Evolutionary conservation across 2,329 filamentous ascomycete species (phyloP).

Genomic region (Ampelomyces quisqualis): DNA sequence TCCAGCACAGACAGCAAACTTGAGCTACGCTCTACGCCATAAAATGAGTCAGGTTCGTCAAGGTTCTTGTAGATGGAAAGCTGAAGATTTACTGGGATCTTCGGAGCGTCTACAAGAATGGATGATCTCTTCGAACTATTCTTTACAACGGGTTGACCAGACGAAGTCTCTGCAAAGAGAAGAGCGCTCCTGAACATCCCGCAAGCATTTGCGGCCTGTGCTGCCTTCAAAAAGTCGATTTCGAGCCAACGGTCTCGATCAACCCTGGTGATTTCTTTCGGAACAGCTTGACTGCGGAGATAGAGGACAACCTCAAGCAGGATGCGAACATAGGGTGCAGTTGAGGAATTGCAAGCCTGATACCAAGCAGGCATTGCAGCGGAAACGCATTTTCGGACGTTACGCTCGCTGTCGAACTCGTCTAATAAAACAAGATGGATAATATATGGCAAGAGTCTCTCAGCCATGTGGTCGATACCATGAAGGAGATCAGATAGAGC

Average conservation of each 20-base stretch:
- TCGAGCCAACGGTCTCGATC: conserved; percentile 85
- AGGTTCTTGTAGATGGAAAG: conserved; percentile 86
- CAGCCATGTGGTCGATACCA: conserved; percentile 68
- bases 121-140: conserved; percentile 64
- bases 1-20: conserved; percentile 76
- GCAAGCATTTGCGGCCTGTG: conserved; percentile 71
- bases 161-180: conserved; percentile 74
- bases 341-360: conserved; percentile 43
- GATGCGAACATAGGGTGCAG: conserved; percentile 67
- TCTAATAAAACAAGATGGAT: conserved; percentile 76
- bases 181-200: conserved; percentile 86
- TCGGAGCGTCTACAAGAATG: conserved; percentile 51
- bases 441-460: conserved; percentile 76
- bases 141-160: conserved; percentile 52
- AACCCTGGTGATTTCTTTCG: conserved; percentile 73
- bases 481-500: conserved; percentile 67
- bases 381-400: conserved; percentile 62
- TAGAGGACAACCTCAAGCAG: conserved; percentile 82
- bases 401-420: conserved; percentile 63
- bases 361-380: conserved; percentile 66
- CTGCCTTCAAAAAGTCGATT: conserved; percentile 70
- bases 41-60: conserved; percentile 94
- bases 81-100: conserved; percentile 65
- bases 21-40: conserved; percentile 78
- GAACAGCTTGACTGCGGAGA: conserved; percentile 75